Base-by-base conservation (phyloP, 495 filamentous ascomycete genomes). In the Talaromyces stipitatus region DNA sequence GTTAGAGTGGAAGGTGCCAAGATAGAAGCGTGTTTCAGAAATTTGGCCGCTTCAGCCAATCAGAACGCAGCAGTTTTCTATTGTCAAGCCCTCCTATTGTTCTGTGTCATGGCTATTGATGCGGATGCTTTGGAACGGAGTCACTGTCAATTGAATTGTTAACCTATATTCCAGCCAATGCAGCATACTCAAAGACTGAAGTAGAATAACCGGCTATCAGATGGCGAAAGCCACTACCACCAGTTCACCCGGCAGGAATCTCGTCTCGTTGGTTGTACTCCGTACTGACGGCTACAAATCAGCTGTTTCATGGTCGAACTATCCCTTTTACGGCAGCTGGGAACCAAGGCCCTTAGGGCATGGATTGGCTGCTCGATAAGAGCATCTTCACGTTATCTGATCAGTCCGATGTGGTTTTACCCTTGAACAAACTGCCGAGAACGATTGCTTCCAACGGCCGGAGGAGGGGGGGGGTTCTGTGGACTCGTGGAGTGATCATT, bases 1-100 rank as follows among this genome's bases (percentile, higher is more conserved):
- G 43, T 20, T 47, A 47, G 43, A 7, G n/a, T 23, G 16, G 1
- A 16, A 46, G 2, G 20, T 46, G 43, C 43, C 20, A 47, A 47
- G 20, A 14, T 2, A 1, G n/a, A 24, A 23, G 54, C 54, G 53
- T 59, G 55, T 64, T 66, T 65, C 66, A 66, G 55, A 57, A 54
- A 54, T 67, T 57, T 60, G 54, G 60, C 60, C 57, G 56, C 23
- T 47, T 47, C 18, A 47, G 20, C 43, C 43, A 47, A 47, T 47
- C 9, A 47, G 18, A 47, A 8, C 12, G n/a, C 9, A n/a, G 4
- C 4, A 5, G 23, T 24, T 47, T 47, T 47, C 12, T 23, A 3
- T 33, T 33, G 12, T 33, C 6, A 33, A 33, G 12, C 12, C 12
- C 12, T 33, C 12, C 30, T 33, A 12, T 12, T 33, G 30, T 6